These are phyloP conservation scores for Venturia effusa DNA, from an alignment of 2,329 filamentous ascomycete genomes.

Conservation along the genomic window DNA sequence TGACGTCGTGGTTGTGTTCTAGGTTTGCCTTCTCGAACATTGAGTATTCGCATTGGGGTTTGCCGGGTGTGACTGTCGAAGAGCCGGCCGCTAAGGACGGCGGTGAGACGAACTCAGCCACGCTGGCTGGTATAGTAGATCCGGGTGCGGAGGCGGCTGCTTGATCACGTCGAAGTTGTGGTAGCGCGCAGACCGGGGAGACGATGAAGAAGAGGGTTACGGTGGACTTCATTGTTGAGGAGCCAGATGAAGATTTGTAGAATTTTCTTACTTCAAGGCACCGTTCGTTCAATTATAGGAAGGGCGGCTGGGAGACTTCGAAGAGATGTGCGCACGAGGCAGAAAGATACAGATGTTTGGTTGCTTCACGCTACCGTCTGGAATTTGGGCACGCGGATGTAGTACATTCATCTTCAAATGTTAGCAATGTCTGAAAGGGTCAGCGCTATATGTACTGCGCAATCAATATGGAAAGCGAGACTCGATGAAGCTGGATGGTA, in stretches of 20 bases:
- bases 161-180: not conserved
- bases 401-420: not conserved
- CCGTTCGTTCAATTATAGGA: too few species aligned
- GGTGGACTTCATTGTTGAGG: not conserved
- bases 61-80: not conserved
- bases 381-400: not conserved
- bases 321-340: not conserved
- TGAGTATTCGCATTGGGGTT: not conserved
- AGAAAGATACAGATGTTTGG: too few species aligned
- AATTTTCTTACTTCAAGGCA: too few species aligned
- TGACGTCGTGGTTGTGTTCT: not conserved
- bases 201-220: not conserved
- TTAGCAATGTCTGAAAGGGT: not conserved
- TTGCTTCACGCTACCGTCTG: too few species aligned
- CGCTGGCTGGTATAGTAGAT: not conserved
- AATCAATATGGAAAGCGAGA: not conserved
- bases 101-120: not conserved
- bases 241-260: not conserved
- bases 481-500: not conserved
- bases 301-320: not conserved
- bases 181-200: not conserved
- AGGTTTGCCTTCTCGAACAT: constrained; percentile 3
- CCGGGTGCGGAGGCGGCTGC: not conserved
- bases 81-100: not conserved
- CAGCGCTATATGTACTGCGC: not conserved